A percentile compares a stretch with the other conserved stretches of the same genome.
phyloP scores from a whole-genome alignment of 345 rosid species.

The Cardamine chenopodiifolia region DNA sequence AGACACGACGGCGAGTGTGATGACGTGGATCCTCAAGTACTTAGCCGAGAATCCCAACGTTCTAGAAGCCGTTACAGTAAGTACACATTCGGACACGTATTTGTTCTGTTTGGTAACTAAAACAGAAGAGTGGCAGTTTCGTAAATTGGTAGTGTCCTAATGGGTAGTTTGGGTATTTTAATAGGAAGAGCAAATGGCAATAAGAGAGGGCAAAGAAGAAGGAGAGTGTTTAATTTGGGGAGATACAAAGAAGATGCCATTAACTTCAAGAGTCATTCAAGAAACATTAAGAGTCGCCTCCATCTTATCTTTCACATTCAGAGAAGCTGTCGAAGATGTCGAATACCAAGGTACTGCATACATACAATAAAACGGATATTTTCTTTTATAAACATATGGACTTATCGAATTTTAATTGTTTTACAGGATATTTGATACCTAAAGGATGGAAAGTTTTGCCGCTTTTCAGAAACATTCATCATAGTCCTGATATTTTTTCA shows the following conservation, averaged over 20 bases:
- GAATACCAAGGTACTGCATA: conserved; percentile 69
- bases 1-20: conserved; percentile 84
- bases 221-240: conserved; percentile 57
- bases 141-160: conserved; percentile 3
- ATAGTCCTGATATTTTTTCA: conserved; percentile 64
- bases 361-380: background rate
- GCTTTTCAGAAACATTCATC: conserved; percentile 86
- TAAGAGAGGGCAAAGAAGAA: conserved; percentile 49
- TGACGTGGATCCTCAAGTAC: conserved; percentile 88
- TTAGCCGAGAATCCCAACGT: conserved; percentile 67
- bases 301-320: conserved; percentile 79
- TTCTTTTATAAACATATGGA: background rate
- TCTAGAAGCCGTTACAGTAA: conserved; percentile 79
- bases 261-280: conserved; percentile 77
- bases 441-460: conserved; percentile 97
- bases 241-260: conserved; percentile 77
- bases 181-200: conserved; percentile 79
- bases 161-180: background rate
- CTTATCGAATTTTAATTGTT: background rate
- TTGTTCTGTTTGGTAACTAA: conserved; percentile 12
- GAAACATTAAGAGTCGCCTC: conserved; percentile 86
- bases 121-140: conserved; percentile 28
- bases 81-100: conserved; percentile 26
- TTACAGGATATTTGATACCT: conserved; percentile 79
- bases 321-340: conserved; percentile 93